Evolutionary conservation across 768 basidiomycete species (phyloP).

Genomic region (Boletus fagicola): DNA sequence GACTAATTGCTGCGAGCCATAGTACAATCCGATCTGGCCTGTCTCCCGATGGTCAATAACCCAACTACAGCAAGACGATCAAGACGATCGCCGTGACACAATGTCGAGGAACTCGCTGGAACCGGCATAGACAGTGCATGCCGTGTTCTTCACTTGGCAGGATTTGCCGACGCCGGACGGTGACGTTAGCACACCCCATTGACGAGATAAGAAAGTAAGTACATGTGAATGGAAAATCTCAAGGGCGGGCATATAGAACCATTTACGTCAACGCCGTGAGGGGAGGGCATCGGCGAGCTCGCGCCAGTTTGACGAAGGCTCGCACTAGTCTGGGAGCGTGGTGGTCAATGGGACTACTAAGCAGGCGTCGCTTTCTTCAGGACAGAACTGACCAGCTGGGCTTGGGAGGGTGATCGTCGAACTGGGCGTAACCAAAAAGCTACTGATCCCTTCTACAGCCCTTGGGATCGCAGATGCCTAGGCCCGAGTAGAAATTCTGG

Average conservation of each 20-base stretch:
- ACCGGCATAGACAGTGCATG: constrained; percentile 67
- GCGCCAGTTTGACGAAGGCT: constrained; percentile 6
- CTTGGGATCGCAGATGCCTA: constrained; percentile 55
- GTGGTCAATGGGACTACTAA: neutral
- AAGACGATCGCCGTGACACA: constrained; percentile 61
- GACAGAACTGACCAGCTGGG: no score
- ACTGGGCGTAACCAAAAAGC: constrained; percentile 20
- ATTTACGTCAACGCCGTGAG: constrained; percentile 71
- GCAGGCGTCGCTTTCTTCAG: no score
- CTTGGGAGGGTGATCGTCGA: no score
- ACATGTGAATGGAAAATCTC: neutral
- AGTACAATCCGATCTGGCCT: constrained; percentile 46
- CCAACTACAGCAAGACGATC: neutral
- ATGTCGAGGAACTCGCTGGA: constrained; percentile 67
- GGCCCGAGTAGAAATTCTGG: constrained; percentile 59
- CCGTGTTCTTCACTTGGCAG: constrained; percentile 77
- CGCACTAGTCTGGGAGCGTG: neutral
- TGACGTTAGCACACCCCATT: no score
- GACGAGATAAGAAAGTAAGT: neutral
- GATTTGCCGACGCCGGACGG: constrained; percentile 41
- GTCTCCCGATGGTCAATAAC: neutral
- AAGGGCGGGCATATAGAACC: constrained; percentile 67
- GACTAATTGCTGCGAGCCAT: constrained; percentile 56
- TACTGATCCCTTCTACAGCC: constrained; percentile 76
- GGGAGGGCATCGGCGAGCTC: constrained; percentile 61